These are phyloP conservation scores for Abelmoschus esculentus DNA, from an alignment of 345 rosid genomes.

Conservation along the genomic window DNA sequence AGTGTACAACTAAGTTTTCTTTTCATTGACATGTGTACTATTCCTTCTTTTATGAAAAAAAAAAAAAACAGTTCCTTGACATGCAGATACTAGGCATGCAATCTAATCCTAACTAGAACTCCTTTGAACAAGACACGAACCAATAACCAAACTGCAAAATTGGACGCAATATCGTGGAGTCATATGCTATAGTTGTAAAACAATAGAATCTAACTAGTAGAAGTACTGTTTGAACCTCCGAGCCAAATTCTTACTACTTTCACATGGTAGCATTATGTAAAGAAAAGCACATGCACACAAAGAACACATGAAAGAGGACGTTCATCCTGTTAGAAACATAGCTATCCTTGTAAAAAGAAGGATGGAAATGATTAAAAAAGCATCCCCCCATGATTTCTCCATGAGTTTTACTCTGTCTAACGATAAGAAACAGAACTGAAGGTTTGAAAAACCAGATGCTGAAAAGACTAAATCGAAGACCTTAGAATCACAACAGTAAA, in stretches of 20 bases:
- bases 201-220: conserved; percentile 11
- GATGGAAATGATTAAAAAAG: neutral
- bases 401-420: conserved; percentile 20
- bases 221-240: conserved; percentile 11
- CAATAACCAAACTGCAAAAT: neutral
- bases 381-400: conserved; percentile 5
- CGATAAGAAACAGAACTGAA: conserved; percentile 20
- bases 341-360: neutral
- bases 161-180: neutral
- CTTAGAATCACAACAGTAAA: conserved; percentile 13
- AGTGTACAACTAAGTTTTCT: neutral
- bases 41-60: conserved; percentile 4
- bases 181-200: neutral
- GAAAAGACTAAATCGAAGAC: conserved; percentile 4
- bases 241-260: neutral
- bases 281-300: conserved; percentile 18
- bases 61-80: conserved; percentile 12
- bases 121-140: neutral
- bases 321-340: neutral
- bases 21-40: conserved; percentile 9
- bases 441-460: neutral
- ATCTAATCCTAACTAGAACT: neutral
- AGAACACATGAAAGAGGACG: conserved; percentile 12
- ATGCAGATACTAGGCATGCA: neutral
- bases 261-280: conserved; percentile 8